These are phyloP conservation scores for Phytophthora crassamura DNA, from an alignment of 352 stramenopile genomes.

Conservation along the genomic window DNA sequence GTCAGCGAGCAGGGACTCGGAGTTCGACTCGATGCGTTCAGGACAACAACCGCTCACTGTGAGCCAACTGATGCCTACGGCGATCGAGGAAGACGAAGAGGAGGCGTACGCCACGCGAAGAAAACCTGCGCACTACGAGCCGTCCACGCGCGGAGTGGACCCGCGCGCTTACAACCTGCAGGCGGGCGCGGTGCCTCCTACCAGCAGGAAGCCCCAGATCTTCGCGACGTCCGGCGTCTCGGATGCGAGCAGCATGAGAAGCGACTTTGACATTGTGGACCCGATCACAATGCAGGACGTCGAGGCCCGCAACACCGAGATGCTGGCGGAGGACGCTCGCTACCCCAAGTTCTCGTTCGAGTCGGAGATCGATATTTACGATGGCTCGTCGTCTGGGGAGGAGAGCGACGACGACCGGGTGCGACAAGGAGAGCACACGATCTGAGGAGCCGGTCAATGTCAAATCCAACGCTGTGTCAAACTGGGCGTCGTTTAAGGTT, in stretches of 20 bases:
- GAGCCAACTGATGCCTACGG: slow-evolving; percentile 34
- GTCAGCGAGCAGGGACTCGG: slow-evolving; percentile 10
- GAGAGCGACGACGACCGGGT: slow-evolving; percentile 32
- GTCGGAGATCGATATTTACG: slow-evolving; percentile 51
- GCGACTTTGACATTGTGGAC: slow-evolving; percentile 84
- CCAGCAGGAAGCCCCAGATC: slow-evolving; percentile 14
- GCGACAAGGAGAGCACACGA: slow-evolving; percentile 36
- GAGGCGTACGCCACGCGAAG: slow-evolving; percentile 18
- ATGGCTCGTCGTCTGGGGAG: slow-evolving; percentile 34
- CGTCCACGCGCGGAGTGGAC: no score
- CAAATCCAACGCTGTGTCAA: slow-evolving; percentile 32
- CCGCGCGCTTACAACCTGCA: slow-evolving; percentile 14
- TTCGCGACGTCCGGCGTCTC: slow-evolving; percentile 34
- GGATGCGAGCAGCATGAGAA: slow-evolving; percentile 46
- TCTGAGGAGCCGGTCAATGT: slow-evolving; percentile 35
- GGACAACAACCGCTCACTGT: slow-evolving; percentile 34
- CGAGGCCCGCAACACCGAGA: slow-evolving; percentile 74
- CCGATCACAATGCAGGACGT: slow-evolving; percentile 58
- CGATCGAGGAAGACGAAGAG: slow-evolving; percentile 19
- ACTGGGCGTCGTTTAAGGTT: slow-evolving; percentile 25
- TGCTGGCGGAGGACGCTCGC: slow-evolving; percentile 57
- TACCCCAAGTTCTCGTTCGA: slow-evolving; percentile 77
- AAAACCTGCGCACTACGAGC: background rate
- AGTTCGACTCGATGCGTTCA: slow-evolving; percentile 22
- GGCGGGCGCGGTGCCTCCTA: slow-evolving; percentile 6